A percentile compares a stretch with the other conserved stretches of the same genome.
These are phyloP conservation scores for Globisporangium recalcitrans DNA, from an alignment of 352 stramenopile genomes.

Conservation along the genomic window DNA sequence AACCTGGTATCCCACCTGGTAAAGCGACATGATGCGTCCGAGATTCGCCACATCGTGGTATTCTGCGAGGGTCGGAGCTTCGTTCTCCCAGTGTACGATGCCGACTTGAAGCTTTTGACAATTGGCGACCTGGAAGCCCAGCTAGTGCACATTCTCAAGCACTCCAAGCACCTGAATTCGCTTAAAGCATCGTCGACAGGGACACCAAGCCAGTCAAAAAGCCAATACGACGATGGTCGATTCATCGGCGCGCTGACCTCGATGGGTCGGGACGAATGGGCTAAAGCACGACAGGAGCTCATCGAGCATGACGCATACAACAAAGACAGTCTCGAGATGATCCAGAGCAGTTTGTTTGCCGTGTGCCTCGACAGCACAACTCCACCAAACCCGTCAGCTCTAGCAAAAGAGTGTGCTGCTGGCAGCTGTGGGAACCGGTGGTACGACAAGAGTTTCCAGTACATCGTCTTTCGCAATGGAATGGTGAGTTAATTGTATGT, in stretches of 20 bases:
- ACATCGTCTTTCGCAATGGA: conserved; percentile 91
- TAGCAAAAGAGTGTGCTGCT: conserved; percentile 52
- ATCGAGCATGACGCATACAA: conserved; percentile 35
- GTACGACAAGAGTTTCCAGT: conserved; percentile 96
- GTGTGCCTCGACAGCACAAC: conserved; percentile 82
- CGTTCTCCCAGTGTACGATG: conserved; percentile 42
- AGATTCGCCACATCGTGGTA: conserved; percentile 41
- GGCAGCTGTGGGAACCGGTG: conserved; percentile 83
- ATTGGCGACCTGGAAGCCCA: conserved; percentile 65
- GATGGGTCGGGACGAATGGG: conserved; percentile 86
- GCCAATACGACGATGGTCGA: conserved; percentile 20
- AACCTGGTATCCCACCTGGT: not conserved
- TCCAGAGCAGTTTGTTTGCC: conserved; percentile 87
- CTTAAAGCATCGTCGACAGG: conserved; percentile 1
- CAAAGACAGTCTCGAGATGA: conserved; percentile 64
- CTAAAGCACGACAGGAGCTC: conserved; percentile 67
- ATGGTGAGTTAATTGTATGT: conserved; percentile 33
- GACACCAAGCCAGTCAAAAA: not conserved
- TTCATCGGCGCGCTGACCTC: conserved; percentile 87
- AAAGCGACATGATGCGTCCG: conserved; percentile 28
- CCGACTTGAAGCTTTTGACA: conserved; percentile 36
- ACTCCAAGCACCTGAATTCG: conserved; percentile 37
- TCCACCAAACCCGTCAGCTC: conserved; percentile 36
- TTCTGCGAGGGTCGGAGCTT: conserved; percentile 56
- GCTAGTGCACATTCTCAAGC: conserved; percentile 43